Conservation (phyloP, 768 basidiomycete species). For the Termitomyces titanicus region DNA sequence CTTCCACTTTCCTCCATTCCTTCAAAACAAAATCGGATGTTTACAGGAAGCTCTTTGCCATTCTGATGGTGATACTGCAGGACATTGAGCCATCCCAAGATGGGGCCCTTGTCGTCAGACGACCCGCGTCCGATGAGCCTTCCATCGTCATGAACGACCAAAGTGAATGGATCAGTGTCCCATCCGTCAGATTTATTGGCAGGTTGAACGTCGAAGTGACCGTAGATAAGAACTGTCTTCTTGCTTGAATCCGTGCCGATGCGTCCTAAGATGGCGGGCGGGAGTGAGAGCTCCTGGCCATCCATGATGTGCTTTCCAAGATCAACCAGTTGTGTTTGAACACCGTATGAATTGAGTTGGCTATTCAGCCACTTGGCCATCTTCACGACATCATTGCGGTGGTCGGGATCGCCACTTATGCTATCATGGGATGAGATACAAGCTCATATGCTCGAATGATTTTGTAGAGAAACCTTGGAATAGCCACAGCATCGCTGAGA, state of each 20-base stretch:
- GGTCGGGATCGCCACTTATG: slow-evolving; percentile 66
- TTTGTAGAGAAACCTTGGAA: slow-evolving; percentile 55
- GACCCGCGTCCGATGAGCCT: slow-evolving; percentile 83
- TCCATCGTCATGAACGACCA: slow-evolving; percentile 47
- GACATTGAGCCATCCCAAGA: slow-evolving; percentile 87
- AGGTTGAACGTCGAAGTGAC: slow-evolving; percentile 95
- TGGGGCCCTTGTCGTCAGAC: slow-evolving; percentile 88
- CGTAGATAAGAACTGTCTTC: slow-evolving; percentile 92
- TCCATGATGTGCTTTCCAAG: slow-evolving; percentile 71
- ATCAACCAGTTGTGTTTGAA: slow-evolving; percentile 67
- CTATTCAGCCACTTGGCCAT: slow-evolving; percentile 84
- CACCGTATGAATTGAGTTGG: slow-evolving; percentile 75
- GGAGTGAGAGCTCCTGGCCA: slow-evolving; percentile 69
- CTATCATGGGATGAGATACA: slow-evolving; percentile 28
- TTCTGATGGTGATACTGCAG: slow-evolving; percentile 77
- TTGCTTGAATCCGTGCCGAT: slow-evolving; percentile 83
- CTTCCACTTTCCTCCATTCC: slow-evolving; percentile 97
- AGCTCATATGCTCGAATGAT: background rate
- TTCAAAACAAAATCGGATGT: slow-evolving; percentile 89
- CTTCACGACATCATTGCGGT: slow-evolving; percentile 70
- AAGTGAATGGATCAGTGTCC: slow-evolving; percentile 80
- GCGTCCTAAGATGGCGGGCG: slow-evolving; percentile 79
- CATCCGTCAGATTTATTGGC: slow-evolving; percentile 71
- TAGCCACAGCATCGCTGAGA: slow-evolving; percentile 77
- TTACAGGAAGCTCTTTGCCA: slow-evolving; percentile 76